phyloP scores from a whole-genome alignment of 805 yeast species.

The Nakazawaea laoshanensis region DNA sequence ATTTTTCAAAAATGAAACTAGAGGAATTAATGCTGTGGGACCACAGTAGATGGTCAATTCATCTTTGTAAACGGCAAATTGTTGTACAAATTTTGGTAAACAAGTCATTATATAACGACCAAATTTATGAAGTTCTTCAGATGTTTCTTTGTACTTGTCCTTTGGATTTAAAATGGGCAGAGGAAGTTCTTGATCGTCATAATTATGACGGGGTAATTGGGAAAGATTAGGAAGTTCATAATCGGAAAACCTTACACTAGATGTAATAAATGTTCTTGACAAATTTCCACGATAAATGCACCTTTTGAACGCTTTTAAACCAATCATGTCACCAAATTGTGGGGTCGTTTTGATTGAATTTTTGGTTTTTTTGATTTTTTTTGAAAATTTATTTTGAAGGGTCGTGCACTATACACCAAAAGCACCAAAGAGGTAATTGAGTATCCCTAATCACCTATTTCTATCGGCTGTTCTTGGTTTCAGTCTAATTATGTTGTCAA shows the following conservation, averaged over 20 bases:
- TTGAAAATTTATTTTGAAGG: too few species aligned
- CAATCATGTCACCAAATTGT: too few species aligned
- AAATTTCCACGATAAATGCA: too few species aligned
- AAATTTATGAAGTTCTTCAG: constrained; percentile 70
- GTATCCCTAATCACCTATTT: too few species aligned
- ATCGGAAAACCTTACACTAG: too few species aligned
- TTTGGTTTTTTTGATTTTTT: too few species aligned
- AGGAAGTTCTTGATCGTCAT: constrained; percentile 22
- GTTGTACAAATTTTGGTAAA: constrained; percentile 75
- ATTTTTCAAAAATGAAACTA: constrained; percentile 58
- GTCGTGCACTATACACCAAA: too few species aligned
- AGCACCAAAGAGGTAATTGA: too few species aligned
- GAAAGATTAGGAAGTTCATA: constrained; percentile 18
- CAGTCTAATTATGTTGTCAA: constrained; percentile 93
- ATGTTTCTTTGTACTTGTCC: constrained; percentile 58
- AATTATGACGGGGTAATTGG: constrained; percentile 21
- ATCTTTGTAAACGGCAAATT: constrained; percentile 86
- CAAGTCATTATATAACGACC: constrained; percentile 73
- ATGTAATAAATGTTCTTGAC: too few species aligned
- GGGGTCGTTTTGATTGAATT: too few species aligned
- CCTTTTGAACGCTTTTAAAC: too few species aligned
- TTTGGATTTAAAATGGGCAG: constrained; percentile 66
- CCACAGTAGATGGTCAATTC: constrained; percentile 71
- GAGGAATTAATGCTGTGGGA: constrained; percentile 70
- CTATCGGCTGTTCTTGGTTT: constrained; percentile 96